Percentiles rank a stretch among this genome's conserved stretches.
phyloP scores from a whole-genome alignment of 2,329 filamentous ascomycete genomes.

The Trichoderma atrobrunneum region DNA sequence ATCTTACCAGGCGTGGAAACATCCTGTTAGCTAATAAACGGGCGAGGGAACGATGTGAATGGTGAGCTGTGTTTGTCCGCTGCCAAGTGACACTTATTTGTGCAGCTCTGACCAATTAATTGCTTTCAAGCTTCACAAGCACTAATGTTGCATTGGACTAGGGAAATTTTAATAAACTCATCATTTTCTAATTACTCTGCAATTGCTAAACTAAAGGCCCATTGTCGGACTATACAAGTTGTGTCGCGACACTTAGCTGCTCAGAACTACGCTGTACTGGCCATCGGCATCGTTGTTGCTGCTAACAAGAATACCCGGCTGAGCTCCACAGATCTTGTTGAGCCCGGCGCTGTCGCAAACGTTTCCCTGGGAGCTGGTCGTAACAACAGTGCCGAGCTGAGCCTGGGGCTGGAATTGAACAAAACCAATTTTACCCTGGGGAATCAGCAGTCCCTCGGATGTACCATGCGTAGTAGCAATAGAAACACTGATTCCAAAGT shows the following conservation, averaged over 20 bases:
- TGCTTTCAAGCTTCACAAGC: not conserved
- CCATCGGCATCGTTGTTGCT: constrained; percentile 12
- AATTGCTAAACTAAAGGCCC: not conserved
- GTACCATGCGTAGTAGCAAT: constrained; percentile 12
- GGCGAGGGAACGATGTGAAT: not conserved
- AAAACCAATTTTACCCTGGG: constrained; percentile 13
- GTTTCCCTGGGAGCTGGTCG: not conserved
- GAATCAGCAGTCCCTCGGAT: constrained; percentile 13
- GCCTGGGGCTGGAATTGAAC: constrained; percentile 18
- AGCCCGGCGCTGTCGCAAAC: constrained; percentile 6
- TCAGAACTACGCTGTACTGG: constrained; percentile 14
- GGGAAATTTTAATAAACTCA: not conserved
- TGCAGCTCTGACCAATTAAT: accelerated
- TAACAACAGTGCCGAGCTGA: constrained; percentile 14
- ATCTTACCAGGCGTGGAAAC: not conserved
- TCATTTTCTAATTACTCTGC: not conserved
- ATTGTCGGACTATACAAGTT: not conserved
- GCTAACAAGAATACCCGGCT: constrained; percentile 12
- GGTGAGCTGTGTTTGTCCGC: not conserved
- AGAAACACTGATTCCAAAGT: constrained; percentile 12
- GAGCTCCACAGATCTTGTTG: constrained; percentile 19
- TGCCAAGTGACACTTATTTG: not conserved
- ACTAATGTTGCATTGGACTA: not conserved
- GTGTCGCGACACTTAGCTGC: not conserved
- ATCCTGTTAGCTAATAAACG: not conserved